Evolutionary conservation across 805 yeast species (phyloP), one percentile per base, ranked within the genome.

Genomic region (Candida odintsovae): DNA sequence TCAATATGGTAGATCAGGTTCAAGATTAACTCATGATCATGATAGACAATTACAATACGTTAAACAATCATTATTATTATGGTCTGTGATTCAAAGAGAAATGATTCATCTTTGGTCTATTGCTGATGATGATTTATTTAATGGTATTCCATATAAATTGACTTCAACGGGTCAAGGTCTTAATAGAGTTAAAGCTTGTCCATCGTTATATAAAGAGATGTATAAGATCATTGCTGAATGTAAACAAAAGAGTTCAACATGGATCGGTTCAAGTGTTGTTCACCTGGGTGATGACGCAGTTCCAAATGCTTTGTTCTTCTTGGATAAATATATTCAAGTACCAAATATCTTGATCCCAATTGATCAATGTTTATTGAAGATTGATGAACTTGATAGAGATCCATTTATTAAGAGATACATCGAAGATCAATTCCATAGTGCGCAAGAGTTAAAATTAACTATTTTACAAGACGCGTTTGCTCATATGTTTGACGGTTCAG

Each of bases 201-300:
- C 94, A 2, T 66, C 73, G 10, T 73, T 86, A 26, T 74, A 80
- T 62, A 73, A 84, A 45, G 80, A 80, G 45, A 86, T 86, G 90
- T 83, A 83, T 53, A 73, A 71, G 49, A 78, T 86, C 48, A 70
- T 86, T 42, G 63, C 72, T n/a, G 82, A 80, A 47, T 86, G 86
- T 40, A 86, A 86, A 57, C 62, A 68, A 26, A 71, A 72, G 42
- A 77, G 86, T 20, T 77, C 83, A 4, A 67, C 75, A 2, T 86
- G 94, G 92, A 83, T 86, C 29, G 95, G 95, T 2, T 80, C 88
- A 6, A 78, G 86, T 15, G 92, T 83, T 20, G 85, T 86, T 21
- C 95, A 86, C 63, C 59, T 86, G 16, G 95, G 94, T 37, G 95
- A 86, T 62, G 84, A 82, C 55, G 86, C 90, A 1, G 95, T 86